Evolutionary conservation across 768 basidiomycete species (phyloP).

Genomic region (Tubosaeta sp.): DNA sequence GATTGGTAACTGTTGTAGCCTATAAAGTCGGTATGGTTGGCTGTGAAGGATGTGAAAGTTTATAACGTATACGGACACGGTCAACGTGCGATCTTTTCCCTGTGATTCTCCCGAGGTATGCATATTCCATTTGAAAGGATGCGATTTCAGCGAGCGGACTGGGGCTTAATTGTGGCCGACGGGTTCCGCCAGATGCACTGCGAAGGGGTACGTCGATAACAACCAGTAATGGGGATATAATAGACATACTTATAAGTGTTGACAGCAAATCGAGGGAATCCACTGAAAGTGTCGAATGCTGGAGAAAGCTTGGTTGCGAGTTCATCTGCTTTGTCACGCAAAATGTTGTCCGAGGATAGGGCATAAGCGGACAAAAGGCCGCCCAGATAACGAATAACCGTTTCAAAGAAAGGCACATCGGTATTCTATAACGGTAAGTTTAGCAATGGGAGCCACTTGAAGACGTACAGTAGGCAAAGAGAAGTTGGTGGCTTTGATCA

Average conservation of each 20-base stretch:
- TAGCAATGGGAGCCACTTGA: not conserved
- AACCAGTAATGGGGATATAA: not conserved
- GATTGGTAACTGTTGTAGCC: constrained; percentile 47
- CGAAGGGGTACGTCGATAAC: not conserved
- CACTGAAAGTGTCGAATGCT: constrained; percentile 64
- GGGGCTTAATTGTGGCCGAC: constrained; percentile 27
- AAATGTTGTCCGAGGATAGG: constrained; percentile 56
- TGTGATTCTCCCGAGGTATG: constrained; percentile 76
- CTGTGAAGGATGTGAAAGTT: not conserved
- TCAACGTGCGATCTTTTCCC: constrained; percentile 61
- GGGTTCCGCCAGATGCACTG: constrained; percentile 1
- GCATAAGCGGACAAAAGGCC: constrained; percentile 84
- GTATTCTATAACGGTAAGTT: constrained; percentile 20
- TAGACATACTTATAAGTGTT: constrained; percentile 54
- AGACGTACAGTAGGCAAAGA: constrained; percentile 38
- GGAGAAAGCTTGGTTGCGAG: constrained; percentile 70
- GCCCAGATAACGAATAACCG: constrained; percentile 86
- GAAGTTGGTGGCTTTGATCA: constrained; percentile 50
- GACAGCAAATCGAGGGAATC: constrained; percentile 68
- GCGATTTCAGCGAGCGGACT: constrained; percentile 75
- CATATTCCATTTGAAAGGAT: constrained; percentile 79
- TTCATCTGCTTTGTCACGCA: constrained; percentile 71
- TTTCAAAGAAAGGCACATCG: constrained; percentile 69
- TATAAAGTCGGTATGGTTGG: constrained; percentile 17
- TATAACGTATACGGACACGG: constrained; percentile 37